These are phyloP conservation scores for Breviolum minutum DNA, from an alignment of 73 alveolate genomes.

Conservation along the genomic window DNA sequence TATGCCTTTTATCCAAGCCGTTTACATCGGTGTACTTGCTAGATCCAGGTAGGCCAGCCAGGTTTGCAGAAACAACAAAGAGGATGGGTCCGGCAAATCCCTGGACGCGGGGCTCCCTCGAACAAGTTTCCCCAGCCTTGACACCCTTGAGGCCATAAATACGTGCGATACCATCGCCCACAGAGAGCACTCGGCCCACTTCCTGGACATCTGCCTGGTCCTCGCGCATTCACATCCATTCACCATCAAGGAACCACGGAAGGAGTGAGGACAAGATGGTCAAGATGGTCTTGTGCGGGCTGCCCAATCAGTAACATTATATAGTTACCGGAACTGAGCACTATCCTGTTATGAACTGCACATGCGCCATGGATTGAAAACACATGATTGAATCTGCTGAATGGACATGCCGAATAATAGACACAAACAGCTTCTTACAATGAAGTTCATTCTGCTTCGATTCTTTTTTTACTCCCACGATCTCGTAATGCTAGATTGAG, in stretches of 20 bases:
- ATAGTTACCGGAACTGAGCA: neutral
- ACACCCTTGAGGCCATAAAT: conserved; percentile 99
- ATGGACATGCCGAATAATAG: too few relatives aligned
- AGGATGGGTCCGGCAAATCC: too few relatives aligned
- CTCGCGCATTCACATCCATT: too few relatives aligned
- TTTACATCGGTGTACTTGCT: neutral
- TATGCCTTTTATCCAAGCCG: neutral
- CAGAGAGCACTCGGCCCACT: conserved; percentile 99
- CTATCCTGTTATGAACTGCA: neutral
- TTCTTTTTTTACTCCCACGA: too few relatives aligned
- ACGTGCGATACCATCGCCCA: conserved; percentile 99
- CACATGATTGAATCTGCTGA: too few relatives aligned
- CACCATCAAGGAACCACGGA: too few relatives aligned
- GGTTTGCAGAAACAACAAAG: too few relatives aligned
- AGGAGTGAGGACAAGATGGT: neutral
- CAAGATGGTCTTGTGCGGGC: neutral
- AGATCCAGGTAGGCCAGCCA: too few relatives aligned
- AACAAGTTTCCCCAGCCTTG: conserved; percentile 96
- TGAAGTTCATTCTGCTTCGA: too few relatives aligned
- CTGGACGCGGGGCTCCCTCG: too few relatives aligned
- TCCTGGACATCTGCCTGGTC: conserved; percentile 97
- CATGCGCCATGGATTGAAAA: neutral
- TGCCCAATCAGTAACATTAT: neutral
- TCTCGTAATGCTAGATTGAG: too few relatives aligned
- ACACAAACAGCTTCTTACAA: too few relatives aligned